Evolutionary conservation across 805 yeast species (phyloP).

Genomic region (Starmerella sirachaensis): DNA sequence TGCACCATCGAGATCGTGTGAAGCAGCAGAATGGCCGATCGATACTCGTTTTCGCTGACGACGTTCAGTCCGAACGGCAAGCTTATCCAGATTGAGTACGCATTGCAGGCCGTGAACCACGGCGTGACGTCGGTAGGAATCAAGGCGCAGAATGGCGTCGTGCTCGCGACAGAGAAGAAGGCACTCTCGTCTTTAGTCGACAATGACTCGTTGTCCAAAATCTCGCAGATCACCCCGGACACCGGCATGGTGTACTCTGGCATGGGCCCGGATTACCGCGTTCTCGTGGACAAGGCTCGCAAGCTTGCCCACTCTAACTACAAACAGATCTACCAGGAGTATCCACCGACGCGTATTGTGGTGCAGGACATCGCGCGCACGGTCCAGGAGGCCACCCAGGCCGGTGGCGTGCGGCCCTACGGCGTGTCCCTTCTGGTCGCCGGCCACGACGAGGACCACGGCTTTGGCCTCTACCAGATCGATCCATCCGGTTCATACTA

Average conservation of each 20-base stretch:
- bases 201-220: slow-evolving; percentile 61
- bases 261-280: slow-evolving; percentile 98
- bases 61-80: slow-evolving; percentile 98
- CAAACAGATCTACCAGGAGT: slow-evolving; percentile 87
- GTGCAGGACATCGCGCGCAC: slow-evolving; percentile 91
- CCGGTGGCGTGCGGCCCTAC: slow-evolving; percentile 98
- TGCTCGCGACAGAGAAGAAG: slow-evolving; percentile 92
- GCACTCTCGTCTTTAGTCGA: slow-evolving; percentile 67
- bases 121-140: slow-evolving; percentile 97
- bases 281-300: slow-evolving; percentile 84
- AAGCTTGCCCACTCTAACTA: slow-evolving; percentile 86
- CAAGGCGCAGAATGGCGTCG: slow-evolving; percentile 88
- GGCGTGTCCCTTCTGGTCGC: slow-evolving; percentile 93
- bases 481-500: slow-evolving; percentile 97
- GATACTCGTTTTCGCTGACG: slow-evolving; percentile 93
- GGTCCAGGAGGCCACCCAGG: slow-evolving; percentile 97
- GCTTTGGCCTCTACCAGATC: slow-evolving; percentile 81
- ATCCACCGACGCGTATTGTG: slow-evolving; percentile 89
- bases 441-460: slow-evolving; percentile 72
- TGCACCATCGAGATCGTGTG: too few relatives aligned
- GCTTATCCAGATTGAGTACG: slow-evolving; percentile 94
- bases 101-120: slow-evolving; percentile 91
- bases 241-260: slow-evolving; percentile 96
- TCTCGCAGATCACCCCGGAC: slow-evolving; percentile 79
- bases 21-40: slow-evolving; percentile 99